phyloP scores from a whole-genome alignment of 2,329 filamentous ascomycete genomes.

The Verruconis gallopava region DNA sequence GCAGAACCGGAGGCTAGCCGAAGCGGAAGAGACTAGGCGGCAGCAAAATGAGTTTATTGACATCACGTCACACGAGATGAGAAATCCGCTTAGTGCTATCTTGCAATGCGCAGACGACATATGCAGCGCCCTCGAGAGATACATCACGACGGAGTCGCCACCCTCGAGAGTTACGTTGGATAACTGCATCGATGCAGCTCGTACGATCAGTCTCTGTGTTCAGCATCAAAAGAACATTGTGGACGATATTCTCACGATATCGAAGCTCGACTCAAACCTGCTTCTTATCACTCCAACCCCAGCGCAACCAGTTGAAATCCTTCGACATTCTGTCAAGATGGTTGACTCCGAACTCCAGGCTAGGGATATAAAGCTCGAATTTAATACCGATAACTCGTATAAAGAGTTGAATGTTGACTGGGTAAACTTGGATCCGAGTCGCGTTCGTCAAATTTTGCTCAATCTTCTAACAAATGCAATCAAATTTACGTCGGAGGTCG shows the following conservation, averaged over 20 bases:
- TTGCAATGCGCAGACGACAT: conserved; percentile 12
- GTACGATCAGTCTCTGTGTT: conserved; percentile 30
- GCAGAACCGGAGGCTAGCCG: conserved; percentile 5
- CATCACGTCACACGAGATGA: conserved; percentile 11
- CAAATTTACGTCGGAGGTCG: conserved; percentile 7
- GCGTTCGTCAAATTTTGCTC: conserved; percentile 10
- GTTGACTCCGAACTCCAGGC: conserved; percentile 7
- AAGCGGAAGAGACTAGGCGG: conserved; percentile 5
- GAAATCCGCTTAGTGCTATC: conserved; percentile 12
- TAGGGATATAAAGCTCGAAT: background rate
- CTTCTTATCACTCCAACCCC: conserved; percentile 7
- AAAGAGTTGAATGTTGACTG: conserved; percentile 7
- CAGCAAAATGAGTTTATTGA: conserved; percentile 15
- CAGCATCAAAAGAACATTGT: conserved; percentile 34
- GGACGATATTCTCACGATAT: conserved; percentile 20
- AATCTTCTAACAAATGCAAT: conserved; percentile 11
- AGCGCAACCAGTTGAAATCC: conserved; percentile 2
- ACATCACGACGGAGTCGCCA: background rate
- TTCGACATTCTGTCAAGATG: conserved; percentile 5
- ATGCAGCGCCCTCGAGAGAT: conserved; percentile 5
- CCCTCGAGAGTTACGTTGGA: conserved; percentile 15
- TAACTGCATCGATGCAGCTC: conserved; percentile 22
- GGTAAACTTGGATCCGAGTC: conserved; percentile 7
- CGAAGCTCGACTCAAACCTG: conserved; percentile 10
- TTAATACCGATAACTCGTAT: conserved; percentile 7